Conservation (phyloP, 805 yeast species). For the Sporopachydermia quercuum region DNA sequence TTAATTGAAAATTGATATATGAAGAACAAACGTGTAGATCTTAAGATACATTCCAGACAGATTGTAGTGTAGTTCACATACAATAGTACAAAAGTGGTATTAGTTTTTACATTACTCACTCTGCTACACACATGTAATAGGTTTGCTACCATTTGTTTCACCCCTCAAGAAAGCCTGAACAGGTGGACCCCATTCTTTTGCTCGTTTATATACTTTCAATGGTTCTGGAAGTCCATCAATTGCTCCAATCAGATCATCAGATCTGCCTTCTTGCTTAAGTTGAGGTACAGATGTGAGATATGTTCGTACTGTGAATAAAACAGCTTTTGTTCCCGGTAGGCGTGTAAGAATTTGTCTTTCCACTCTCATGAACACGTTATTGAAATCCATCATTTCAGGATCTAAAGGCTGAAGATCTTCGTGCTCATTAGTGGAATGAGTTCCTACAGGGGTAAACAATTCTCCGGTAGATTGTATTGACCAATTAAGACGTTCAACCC, state of each 20-base stretch:
- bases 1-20: too few relatives aligned
- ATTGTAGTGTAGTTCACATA: too few relatives aligned
- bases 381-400: constrained; percentile 24
- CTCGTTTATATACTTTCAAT: constrained; percentile 45
- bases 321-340: constrained; percentile 31
- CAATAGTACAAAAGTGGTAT: too few relatives aligned
- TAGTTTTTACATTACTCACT: too few relatives aligned
- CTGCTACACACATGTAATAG: too few relatives aligned
- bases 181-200: constrained; percentile 58
- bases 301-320: constrained; percentile 40
- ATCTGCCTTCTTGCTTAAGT: constrained; percentile 29
- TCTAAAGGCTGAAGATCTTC: constrained; percentile 20
- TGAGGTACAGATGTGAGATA: constrained; percentile 37
- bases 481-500: constrained; percentile 58
- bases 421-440: constrained; percentile 25
- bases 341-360: constrained; percentile 46
- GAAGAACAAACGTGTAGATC: too few relatives aligned
- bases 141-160: constrained; percentile 20
- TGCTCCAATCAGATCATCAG: constrained; percentile 44
- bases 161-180: constrained; percentile 28
- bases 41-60: too few relatives aligned
- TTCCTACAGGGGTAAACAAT: constrained; percentile 30
- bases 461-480: constrained; percentile 46
- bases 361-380: constrained; percentile 37
- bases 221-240: constrained; percentile 47